Base-by-base conservation (phyloP, 1,284 basidiomycete species). In the Austroboletus sp. region DNA sequence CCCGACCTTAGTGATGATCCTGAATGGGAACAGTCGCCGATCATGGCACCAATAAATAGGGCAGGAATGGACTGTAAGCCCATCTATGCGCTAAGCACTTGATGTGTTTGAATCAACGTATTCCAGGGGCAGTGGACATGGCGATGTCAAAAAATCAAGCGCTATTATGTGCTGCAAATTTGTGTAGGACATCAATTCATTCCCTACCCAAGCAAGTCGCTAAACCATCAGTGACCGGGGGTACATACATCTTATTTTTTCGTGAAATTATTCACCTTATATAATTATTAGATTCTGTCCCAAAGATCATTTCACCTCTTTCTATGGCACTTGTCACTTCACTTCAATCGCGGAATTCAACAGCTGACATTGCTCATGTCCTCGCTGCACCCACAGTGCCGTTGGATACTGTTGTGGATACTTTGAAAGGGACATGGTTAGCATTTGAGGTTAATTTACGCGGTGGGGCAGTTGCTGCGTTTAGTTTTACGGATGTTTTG, bases 71-170 rank as follows among this genome's bases (percentile, higher is more conserved):
- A 78, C 48, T 60, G 79, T 81, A 55, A 62, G 75, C 53, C 31
- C 25, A 25, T 34, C 32, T 15, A 13, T 36, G 6, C 30, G 33
- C 12, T 38, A 27, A 49, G n/a, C 38, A 31, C 42, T 36, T 30
- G 38, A 27, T 7, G 13, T 33, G 6, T 19, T 39, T 52, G 39
- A 40, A 41, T 43, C 1, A 3, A 16, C 30, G 10, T 45, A 12
- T 40, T 35, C 25, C 34, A 79, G 79, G 80, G 45, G 75, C 79
- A 4, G 57, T 78, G 46, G 66, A 65, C 50, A 68, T 72, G 25
- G 65, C 62, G 1, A 42, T 73, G 3, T 87, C 85, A 7, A 82
- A 76, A 26, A 85, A 82, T 55, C 64, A 70, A 42, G 59, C 65
- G 10, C 67, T 84, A 26, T 49, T 82, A 3, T 79, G 75, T 53